Percentiles rank a stretch among this genome's conserved stretches.
Evolutionary conservation across 805 yeast species (phyloP).

Genomic region (Pichia heedii): DNA sequence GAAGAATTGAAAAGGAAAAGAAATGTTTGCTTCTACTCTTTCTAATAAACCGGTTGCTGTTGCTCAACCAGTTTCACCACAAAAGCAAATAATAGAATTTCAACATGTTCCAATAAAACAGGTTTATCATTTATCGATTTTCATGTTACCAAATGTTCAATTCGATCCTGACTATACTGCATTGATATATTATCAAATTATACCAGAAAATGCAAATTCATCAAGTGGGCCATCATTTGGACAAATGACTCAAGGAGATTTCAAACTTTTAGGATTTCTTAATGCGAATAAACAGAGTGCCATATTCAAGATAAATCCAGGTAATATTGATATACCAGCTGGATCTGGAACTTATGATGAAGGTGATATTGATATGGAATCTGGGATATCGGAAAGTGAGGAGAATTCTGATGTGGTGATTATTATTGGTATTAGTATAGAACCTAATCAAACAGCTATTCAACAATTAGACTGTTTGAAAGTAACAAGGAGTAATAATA

Average conservation of each 20-base stretch:
- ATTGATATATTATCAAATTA: constrained; percentile 76
- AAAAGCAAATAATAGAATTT: constrained; percentile 57
- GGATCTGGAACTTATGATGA: constrained; percentile 10
- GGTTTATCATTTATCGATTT: constrained; percentile 73
- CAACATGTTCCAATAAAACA: constrained; percentile 45
- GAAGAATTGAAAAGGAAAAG: background rate
- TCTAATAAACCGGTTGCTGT: constrained; percentile 30
- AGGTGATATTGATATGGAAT: constrained; percentile 47
- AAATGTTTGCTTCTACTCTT: constrained; percentile 28
- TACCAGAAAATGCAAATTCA: constrained; percentile 27
- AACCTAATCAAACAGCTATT: constrained; percentile 62
- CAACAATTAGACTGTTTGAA: constrained; percentile 34
- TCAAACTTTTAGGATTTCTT: constrained; percentile 58
- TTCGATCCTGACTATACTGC: constrained; percentile 70
- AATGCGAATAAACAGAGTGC: constrained; percentile 75
- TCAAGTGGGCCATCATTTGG: constrained; percentile 10
- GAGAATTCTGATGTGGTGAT: constrained; percentile 12
- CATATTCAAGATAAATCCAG: constrained; percentile 64
- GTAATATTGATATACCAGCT: constrained; percentile 19
- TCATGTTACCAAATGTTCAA: constrained; percentile 73
- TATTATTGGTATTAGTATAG: constrained; percentile 83
- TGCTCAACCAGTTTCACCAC: constrained; percentile 59
- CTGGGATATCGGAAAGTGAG: constrained; percentile 25
- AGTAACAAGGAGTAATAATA: constrained; percentile 15
- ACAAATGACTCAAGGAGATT: constrained; percentile 31